Percentiles rank a stretch among this genome's conserved stretches.
Conservation (phyloP, 2,329 filamentous ascomycete species). For the Lasiodiplodia theobromae region DNA sequence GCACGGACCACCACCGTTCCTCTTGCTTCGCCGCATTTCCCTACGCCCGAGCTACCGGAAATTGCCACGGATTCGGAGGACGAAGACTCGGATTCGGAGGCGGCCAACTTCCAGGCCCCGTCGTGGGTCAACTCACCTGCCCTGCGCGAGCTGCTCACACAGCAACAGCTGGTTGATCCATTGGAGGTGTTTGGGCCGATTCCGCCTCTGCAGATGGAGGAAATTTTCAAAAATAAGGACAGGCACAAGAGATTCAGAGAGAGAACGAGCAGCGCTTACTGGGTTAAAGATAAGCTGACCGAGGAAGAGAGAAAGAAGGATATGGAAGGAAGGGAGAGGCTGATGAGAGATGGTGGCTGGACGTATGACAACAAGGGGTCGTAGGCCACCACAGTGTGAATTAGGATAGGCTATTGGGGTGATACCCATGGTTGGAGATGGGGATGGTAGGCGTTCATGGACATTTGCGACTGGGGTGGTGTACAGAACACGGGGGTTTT, state of each 20-base stretch:
- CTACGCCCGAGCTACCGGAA: conserved; percentile 90
- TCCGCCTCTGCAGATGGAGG: conserved; percentile 89
- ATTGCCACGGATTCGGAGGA: conserved; percentile 96
- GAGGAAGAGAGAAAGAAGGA: conserved; percentile 87
- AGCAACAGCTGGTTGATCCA: conserved; percentile 86
- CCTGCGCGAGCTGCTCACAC: conserved; percentile 74
- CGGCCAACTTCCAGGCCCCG: conserved; percentile 65
- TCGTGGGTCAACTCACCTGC: conserved; percentile 91
- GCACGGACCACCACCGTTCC: conserved; percentile 63
- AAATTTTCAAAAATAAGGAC: conserved; percentile 93
- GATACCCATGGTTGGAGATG: neutral
- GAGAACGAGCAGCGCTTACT: conserved; percentile 93
- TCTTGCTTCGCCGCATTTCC: conserved; percentile 84
- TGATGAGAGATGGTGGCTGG: conserved; percentile 87
- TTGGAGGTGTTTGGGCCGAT: conserved; percentile 88
- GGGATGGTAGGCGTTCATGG: neutral
- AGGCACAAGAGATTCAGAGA: conserved; percentile 86
- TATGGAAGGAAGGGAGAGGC: conserved; percentile 76
- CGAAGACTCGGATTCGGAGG: conserved; percentile 63
- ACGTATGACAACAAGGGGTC: conserved; percentile 13
- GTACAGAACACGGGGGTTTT: neutral
- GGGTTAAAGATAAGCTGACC: conserved; percentile 84
- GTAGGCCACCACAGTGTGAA: neutral
- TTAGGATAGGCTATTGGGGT: neutral
- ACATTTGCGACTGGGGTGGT: neutral